Evolutionary conservation across 179 eudicot species (phyloP).

Genomic region (Kewa caespitosa): DNA sequence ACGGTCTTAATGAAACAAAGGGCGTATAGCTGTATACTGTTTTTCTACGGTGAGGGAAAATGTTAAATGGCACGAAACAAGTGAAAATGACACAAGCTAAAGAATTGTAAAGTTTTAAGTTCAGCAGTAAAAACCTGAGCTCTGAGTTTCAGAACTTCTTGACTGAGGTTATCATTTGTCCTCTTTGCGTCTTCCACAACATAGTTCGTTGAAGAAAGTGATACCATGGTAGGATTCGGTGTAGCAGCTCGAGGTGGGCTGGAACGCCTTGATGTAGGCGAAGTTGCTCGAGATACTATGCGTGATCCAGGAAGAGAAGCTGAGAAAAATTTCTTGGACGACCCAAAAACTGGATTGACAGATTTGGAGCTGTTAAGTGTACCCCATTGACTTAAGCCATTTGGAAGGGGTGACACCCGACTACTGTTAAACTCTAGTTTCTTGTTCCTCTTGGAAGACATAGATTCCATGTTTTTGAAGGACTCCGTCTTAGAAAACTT

Average conservation of each 20-base stretch:
- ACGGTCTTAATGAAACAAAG: background rate
- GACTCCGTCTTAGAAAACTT: constrained; percentile 34
- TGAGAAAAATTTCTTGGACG: constrained; percentile 47
- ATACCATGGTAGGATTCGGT: constrained; percentile 36
- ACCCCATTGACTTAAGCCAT: constrained; percentile 42
- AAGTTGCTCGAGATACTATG: constrained; percentile 55
- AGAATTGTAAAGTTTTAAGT: background rate
- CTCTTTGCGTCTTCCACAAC: constrained; percentile 37
- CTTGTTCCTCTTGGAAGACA: constrained; percentile 42
- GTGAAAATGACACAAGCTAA: background rate
- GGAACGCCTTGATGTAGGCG: constrained; percentile 63
- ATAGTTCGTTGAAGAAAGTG: constrained; percentile 34
- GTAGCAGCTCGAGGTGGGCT: constrained; percentile 53
- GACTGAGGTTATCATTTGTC: constrained; percentile 42
- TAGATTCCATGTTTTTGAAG: constrained; percentile 36
- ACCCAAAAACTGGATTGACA: constrained; percentile 34
- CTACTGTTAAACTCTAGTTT: constrained; percentile 46
- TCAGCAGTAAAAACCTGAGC: constrained; percentile 46
- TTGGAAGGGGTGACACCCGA: constrained; percentile 50
- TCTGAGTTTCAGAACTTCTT: constrained; percentile 59
- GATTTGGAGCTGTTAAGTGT: constrained; percentile 38
- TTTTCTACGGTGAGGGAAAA: background rate
- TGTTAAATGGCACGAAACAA: background rate
- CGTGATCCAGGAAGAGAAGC: constrained; percentile 56
- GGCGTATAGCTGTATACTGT: too few species aligned